These are phyloP conservation scores for Cytospora schulzeri DNA, from an alignment of 2,329 filamentous ascomycete genomes.

Conservation along the genomic window DNA sequence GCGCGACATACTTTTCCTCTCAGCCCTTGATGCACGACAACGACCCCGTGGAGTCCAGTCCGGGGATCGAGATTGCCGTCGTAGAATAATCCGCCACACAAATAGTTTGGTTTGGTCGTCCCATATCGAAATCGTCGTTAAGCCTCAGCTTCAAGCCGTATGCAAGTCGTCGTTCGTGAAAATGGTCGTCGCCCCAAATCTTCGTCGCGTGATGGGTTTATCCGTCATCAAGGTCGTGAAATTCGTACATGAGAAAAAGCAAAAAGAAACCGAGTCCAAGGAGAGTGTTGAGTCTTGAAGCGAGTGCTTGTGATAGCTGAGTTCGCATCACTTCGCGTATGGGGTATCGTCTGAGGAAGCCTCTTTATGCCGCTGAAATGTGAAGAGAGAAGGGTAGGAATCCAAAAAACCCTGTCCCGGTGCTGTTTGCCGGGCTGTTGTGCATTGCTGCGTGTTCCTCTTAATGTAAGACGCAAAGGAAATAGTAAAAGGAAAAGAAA, in stretches of 20 bases:
- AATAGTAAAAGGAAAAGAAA: slow-evolving; percentile 38
- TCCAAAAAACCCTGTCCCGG: slow-evolving; percentile 47
- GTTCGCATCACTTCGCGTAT: slow-evolving; percentile 34
- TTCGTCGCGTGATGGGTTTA: slow-evolving; percentile 32
- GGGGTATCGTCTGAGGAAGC: slow-evolving; percentile 46
- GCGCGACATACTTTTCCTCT: slow-evolving; percentile 37
- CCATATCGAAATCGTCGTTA: slow-evolving; percentile 28
- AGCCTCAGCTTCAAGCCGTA: slow-evolving; percentile 30
- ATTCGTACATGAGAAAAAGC: slow-evolving; percentile 48
- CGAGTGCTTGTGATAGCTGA: slow-evolving; percentile 37
- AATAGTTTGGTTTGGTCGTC: slow-evolving; percentile 18
- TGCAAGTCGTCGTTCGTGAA: slow-evolving; percentile 35
- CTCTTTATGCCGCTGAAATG: slow-evolving; percentile 43
- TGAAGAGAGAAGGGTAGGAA: slow-evolving; percentile 32
- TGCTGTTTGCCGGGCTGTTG: slow-evolving; percentile 45
- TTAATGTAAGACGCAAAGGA: slow-evolving; percentile 45
- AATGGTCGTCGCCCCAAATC: slow-evolving; percentile 42
- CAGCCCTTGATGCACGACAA: slow-evolving; percentile 23
- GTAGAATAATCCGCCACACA: slow-evolving; percentile 29
- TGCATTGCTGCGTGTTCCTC: slow-evolving; percentile 68
- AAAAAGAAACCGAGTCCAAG: slow-evolving; percentile 40
- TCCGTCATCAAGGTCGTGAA: slow-evolving; percentile 49
- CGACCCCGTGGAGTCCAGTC: slow-evolving; percentile 31
- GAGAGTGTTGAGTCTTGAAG: slow-evolving; percentile 42
- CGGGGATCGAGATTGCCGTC: slow-evolving; percentile 26